phyloP scores from a whole-genome alignment of 768 basidiomycete species.

The Boletellus ananas region DNA sequence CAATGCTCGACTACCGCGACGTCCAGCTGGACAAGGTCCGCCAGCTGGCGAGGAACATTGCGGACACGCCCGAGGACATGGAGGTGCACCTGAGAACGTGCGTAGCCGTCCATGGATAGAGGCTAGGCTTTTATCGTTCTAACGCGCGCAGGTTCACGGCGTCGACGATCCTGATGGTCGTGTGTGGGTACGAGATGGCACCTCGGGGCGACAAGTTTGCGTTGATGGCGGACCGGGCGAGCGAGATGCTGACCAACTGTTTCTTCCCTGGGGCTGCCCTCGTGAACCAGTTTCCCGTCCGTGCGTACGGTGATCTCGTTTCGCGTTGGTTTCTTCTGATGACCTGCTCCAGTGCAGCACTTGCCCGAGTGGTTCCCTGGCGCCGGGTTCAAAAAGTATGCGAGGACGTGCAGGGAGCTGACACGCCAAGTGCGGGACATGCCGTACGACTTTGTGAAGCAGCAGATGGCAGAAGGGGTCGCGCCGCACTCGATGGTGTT shows the following conservation, averaged over 20 bases:
- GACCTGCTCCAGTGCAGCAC: slow-evolving; percentile 16
- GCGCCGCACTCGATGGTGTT: slow-evolving; percentile 20
- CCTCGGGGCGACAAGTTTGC: slow-evolving; percentile 31
- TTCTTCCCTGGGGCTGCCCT: slow-evolving; percentile 30
- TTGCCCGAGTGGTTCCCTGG: slow-evolving; percentile 33
- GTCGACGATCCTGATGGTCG: slow-evolving; percentile 30
- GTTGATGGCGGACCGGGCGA: slow-evolving; percentile 29
- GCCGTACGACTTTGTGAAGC: slow-evolving; percentile 17
- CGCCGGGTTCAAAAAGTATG: slow-evolving; percentile 25
- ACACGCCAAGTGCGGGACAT: slow-evolving; percentile 17
- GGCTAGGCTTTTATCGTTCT: too few relatives aligned
- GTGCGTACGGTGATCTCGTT: slow-evolving; percentile 11
- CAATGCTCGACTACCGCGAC: slow-evolving; percentile 25
- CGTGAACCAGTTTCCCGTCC: slow-evolving; percentile 30
- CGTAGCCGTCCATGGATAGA: too few relatives aligned
- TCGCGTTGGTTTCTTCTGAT: background rate
- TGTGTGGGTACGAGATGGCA: slow-evolving; percentile 35
- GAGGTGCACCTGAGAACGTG: slow-evolving; percentile 21
- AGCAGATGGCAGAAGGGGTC: slow-evolving; percentile 16
- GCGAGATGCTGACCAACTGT: slow-evolving; percentile 24
- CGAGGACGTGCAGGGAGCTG: slow-evolving; percentile 12
- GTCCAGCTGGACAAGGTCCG: slow-evolving; percentile 32
- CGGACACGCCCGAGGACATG: slow-evolving; percentile 27
- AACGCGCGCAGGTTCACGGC: slow-evolving; percentile 23
- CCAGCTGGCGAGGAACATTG: slow-evolving; percentile 30